Conservation (phyloP, 2,329 filamentous ascomycete genomes). For the Paraphoma chrysanthemicola region DNA sequence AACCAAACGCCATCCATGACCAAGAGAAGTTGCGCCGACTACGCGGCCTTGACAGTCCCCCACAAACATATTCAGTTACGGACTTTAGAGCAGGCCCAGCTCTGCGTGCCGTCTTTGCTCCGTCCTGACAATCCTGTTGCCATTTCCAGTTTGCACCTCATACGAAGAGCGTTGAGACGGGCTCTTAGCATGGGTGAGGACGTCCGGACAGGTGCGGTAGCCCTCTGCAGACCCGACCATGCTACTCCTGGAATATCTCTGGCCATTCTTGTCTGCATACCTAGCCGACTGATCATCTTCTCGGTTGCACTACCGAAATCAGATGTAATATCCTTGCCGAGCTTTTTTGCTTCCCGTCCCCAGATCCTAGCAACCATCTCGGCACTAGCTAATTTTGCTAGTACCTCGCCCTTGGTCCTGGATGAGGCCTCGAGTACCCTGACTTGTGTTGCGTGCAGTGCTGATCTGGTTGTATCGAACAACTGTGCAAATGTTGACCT, state of each 20-base stretch:
- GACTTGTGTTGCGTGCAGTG: slow-evolving; percentile 26
- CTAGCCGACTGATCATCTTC: neutral
- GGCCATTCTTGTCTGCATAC: neutral
- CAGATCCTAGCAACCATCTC: too few relatives aligned
- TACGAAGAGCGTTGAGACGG: slow-evolving; percentile 37
- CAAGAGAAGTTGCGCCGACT: slow-evolving; percentile 1
- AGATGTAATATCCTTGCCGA: neutral
- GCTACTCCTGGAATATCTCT: slow-evolving; percentile 25
- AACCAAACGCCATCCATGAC: slow-evolving; percentile 27
- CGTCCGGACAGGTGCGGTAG: slow-evolving; percentile 34
- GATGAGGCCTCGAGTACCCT: slow-evolving; percentile 30
- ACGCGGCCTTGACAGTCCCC: neutral
- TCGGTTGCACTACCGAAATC: neutral
- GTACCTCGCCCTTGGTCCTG: too few relatives aligned
- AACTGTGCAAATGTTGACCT: slow-evolving; percentile 35
- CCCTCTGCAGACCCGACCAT: slow-evolving; percentile 29
- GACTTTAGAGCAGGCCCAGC: slow-evolving; percentile 30
- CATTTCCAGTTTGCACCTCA: slow-evolving; percentile 35
- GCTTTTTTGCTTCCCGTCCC: neutral
- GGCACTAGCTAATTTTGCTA: too few relatives aligned
- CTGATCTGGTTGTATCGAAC: slow-evolving; percentile 23
- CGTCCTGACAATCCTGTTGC: slow-evolving; percentile 23
- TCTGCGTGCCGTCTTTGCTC: slow-evolving; percentile 16
- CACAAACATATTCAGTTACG: slow-evolving; percentile 2
- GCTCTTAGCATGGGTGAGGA: slow-evolving; percentile 36